Conservation (phyloP, 148 eudicot genomes). For the Silene uniflora region DNA sequence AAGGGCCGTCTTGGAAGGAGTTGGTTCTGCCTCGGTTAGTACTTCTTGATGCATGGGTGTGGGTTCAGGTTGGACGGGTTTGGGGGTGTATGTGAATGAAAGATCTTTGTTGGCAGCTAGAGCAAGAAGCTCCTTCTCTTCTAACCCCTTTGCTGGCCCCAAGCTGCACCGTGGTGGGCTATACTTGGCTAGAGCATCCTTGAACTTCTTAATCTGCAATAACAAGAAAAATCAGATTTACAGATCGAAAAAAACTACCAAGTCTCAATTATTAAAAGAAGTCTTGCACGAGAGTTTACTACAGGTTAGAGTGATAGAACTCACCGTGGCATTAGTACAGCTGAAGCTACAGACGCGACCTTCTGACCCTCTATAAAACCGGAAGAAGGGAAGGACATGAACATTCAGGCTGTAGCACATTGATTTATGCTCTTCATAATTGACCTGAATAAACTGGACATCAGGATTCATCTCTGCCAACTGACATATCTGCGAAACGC, state of each 20-base stretch:
- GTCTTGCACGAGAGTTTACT: too few relatives aligned
- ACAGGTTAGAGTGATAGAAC: constrained; percentile 21
- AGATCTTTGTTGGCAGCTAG: constrained; percentile 71
- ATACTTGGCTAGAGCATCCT: constrained; percentile 68
- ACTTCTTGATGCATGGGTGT: constrained; percentile 16
- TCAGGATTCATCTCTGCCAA: constrained; percentile 81
- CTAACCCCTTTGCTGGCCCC: constrained; percentile 67
- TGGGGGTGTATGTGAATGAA: constrained; percentile 51
- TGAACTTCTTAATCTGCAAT: constrained; percentile 79
- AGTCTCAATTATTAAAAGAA: too few relatives aligned
- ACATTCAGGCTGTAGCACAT: constrained; percentile 77
- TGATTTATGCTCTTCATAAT: constrained; percentile 81
- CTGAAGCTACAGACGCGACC: constrained; percentile 86
- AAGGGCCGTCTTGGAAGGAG: constrained; percentile 11
- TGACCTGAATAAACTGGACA: constrained; percentile 71
- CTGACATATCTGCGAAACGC: constrained; percentile 62
- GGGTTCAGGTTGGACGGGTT: constrained; percentile 34
- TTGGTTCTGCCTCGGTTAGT: constrained; percentile 1
- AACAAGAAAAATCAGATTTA: background rate
- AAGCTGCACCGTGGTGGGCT: constrained; percentile 51
- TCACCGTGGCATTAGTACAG: constrained; percentile 86
- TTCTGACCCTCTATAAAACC: constrained; percentile 79
- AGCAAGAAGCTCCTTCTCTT: constrained; percentile 71
- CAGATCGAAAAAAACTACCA: too few relatives aligned
- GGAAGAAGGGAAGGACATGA: constrained; percentile 90